Percentiles rank a stretch among this genome's conserved stretches.
These are phyloP conservation scores for Cymbomonas tetramitiformis DNA, from an alignment of 139 green algal genomes.

Conservation along the genomic window DNA sequence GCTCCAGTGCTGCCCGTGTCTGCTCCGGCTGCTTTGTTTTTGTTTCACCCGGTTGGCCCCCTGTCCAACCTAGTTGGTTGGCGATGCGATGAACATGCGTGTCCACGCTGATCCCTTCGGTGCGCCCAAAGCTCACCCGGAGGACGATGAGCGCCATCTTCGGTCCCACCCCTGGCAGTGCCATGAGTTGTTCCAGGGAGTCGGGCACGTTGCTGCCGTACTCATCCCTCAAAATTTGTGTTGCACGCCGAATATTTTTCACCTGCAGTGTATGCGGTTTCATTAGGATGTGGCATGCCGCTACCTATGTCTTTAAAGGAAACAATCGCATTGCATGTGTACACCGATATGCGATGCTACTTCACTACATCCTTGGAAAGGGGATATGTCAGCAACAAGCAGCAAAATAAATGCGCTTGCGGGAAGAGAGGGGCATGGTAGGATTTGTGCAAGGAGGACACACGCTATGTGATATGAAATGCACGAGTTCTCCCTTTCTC, in stretches of 20 bases:
- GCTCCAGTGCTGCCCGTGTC: conserved; percentile 19
- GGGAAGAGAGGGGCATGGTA: too few species aligned
- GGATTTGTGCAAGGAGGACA: too few species aligned
- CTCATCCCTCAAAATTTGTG: conserved; percentile 9
- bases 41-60: neutral
- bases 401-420: too few species aligned
- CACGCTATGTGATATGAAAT: too few species aligned
- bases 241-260: conserved; percentile 9
- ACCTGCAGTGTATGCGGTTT: too few species aligned
- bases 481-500: too few species aligned
- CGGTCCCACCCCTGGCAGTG: conserved; percentile 19
- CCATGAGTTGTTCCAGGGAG: conserved; percentile 10
- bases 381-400: too few species aligned
- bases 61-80: conserved; percentile 18
- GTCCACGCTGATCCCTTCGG: conserved; percentile 28
- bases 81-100: conserved; percentile 29
- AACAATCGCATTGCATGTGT: too few species aligned
- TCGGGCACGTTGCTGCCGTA: conserved; percentile 18
- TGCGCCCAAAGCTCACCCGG: conserved; percentile 21
- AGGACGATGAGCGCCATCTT: conserved; percentile 27
- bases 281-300: too few species aligned
- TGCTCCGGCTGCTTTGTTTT: conserved; percentile 21
- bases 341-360: too few species aligned
- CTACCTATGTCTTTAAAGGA: too few species aligned
- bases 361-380: too few species aligned